Conservation (phyloP, 108 stramenopile species). For the Seminavis robusta region DNA sequence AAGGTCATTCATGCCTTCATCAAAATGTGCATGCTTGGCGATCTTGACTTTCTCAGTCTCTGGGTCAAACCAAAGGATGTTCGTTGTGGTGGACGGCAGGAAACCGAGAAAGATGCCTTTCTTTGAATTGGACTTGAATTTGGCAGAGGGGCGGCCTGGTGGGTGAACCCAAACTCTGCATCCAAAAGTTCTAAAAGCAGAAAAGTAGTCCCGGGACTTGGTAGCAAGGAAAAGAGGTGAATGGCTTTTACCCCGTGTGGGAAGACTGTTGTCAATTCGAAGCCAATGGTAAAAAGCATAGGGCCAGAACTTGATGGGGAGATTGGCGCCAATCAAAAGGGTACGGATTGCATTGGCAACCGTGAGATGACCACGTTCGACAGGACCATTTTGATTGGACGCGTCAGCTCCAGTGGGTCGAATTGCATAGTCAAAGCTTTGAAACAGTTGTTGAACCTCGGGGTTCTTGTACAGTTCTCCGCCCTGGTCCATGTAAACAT, state of each 20-base stretch:
- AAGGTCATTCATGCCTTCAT: slow-evolving; percentile 46
- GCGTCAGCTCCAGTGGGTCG: slow-evolving; percentile 23
- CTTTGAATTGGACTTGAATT: neutral
- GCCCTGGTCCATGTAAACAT: slow-evolving; percentile 22
- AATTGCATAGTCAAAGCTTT: neutral
- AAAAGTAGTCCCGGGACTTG: slow-evolving; percentile 1
- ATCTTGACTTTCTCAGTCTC: slow-evolving; percentile 14
- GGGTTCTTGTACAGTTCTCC: slow-evolving; percentile 24
- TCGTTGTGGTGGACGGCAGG: slow-evolving; percentile 16
- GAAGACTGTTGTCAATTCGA: slow-evolving; percentile 10
- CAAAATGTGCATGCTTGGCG: slow-evolving; percentile 30
- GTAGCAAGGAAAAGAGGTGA: slow-evolving; percentile 2
- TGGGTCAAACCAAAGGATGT: slow-evolving; percentile 19
- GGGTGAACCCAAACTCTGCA: slow-evolving; percentile 16
- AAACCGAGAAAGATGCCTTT: slow-evolving; percentile 33
- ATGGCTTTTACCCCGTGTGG: slow-evolving; percentile 1
- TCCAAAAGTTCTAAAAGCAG: slow-evolving; percentile 27
- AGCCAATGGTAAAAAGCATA: slow-evolving; percentile 19
- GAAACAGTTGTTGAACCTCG: slow-evolving; percentile 5
- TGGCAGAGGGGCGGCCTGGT: neutral
- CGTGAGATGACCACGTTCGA: slow-evolving; percentile 8
- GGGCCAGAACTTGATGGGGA: slow-evolving; percentile 16
- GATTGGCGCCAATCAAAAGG: slow-evolving; percentile 17
- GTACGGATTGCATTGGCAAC: slow-evolving; percentile 14
- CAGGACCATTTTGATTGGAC: slow-evolving; percentile 21